Conservation (phyloP, 2,329 filamentous ascomycete species). For the Arthrobotrys iridis region DNA sequence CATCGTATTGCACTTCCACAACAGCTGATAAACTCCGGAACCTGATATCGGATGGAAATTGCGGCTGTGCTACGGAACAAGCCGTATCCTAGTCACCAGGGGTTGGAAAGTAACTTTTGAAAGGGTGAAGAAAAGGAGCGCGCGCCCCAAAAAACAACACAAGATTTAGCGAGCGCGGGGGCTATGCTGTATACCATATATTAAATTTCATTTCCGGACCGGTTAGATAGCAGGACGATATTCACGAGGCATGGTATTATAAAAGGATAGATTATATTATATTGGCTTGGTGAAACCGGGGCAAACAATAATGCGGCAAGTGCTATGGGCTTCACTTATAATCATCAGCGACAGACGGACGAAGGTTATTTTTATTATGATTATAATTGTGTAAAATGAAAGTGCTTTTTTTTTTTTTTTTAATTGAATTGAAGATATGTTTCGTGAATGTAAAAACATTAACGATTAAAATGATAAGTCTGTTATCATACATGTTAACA, state of each 20-base stretch:
- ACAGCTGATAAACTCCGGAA: neutral
- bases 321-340: too few species aligned
- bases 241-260: neutral
- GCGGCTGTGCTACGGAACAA: neutral
- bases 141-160: neutral
- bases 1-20: neutral
- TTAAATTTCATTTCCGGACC: neutral
- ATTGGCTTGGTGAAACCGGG: too few species aligned
- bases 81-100: neutral
- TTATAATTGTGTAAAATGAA: too few species aligned
- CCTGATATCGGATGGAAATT: neutral
- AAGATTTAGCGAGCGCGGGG: neutral
- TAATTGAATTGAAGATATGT: constrained; percentile 32
- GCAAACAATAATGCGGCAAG: neutral
- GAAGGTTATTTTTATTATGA: too few species aligned
- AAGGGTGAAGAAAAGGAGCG: neutral
- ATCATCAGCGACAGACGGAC: too few species aligned
- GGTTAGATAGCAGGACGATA: neutral
- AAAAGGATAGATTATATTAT: too few species aligned
- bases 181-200: neutral
- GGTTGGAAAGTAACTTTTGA: neutral
- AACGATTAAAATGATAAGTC: constrained; percentile 44
- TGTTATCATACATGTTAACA: constrained; percentile 32
- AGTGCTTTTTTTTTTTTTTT: too few species aligned
- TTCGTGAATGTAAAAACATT: constrained; percentile 37